Percentiles rank a stretch among this genome's conserved stretches.
Conservation (phyloP, 192 early-diverging fungal genomes). For the Phycomyces blakesleeanus region DNA sequence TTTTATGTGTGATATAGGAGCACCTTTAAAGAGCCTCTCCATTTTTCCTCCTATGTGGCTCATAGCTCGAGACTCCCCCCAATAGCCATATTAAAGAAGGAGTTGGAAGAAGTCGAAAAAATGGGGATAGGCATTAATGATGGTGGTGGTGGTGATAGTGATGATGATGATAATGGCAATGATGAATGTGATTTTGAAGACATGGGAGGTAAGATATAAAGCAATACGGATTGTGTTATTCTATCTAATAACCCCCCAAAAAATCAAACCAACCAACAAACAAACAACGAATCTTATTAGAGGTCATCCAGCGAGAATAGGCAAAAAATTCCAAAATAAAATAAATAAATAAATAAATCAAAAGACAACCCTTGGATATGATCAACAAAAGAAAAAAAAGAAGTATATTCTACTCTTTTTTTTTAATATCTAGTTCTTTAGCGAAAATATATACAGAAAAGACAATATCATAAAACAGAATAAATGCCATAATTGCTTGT, state of each 20-base stretch:
- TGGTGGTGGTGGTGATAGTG: neutral
- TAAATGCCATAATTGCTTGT: too few relatives aligned
- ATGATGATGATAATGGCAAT: neutral
- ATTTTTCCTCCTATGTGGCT: conserved; percentile 13
- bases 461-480: too few relatives aligned
- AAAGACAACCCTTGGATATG: neutral
- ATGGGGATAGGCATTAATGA: neutral
- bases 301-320: neutral
- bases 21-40: conserved; percentile 7
- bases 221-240: too few relatives aligned
- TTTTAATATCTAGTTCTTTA: too few relatives aligned
- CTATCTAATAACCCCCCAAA: too few relatives aligned
- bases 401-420: neutral
- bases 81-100: too few relatives aligned
- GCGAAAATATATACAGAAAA: too few relatives aligned
- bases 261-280: too few relatives aligned
- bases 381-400: neutral
- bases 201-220: conserved; percentile 16
- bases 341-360: neutral
- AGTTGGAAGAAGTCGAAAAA: conserved; percentile 1
- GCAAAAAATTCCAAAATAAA: neutral
- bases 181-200: conserved; percentile 14
- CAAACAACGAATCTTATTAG: too few relatives aligned
- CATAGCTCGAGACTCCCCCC: neutral
- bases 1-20: neutral